Base-by-base conservation (phyloP, 2,329 filamentous ascomycete species). In the Lecanicillium sp. region DNA sequence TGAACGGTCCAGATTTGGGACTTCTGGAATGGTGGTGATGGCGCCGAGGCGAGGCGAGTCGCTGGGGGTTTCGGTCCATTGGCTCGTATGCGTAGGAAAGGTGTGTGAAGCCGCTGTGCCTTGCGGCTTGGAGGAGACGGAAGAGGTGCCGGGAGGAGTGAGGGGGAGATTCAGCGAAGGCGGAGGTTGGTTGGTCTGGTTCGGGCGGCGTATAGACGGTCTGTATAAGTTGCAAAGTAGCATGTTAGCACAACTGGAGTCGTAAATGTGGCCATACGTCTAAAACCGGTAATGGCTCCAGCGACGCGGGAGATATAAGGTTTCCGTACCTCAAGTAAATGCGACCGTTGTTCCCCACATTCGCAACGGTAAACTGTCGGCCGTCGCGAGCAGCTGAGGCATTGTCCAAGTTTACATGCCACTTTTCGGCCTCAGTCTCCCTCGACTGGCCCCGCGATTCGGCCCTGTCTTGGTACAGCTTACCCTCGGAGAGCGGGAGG, bases 331-430 rank as follows among this genome's bases (percentile, higher is more conserved):
- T 84, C 48, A 90, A 58, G 59, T 87, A 90, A 59, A 90, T 85
- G 55, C 80, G 79, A 29, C 85, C 85, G 60, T 88, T 87, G 55
- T 87, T 85, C 17, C 84, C 84, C 43, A 90, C 84, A 58, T 88
- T 89, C 36, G 81, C 78, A 39, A 90, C 85, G 3, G 83, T 80
- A 56, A 90, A 89, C 52, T 85, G 79, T 39, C 81, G 74, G 35
- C 78, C 80, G 55, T 80, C 77, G 43, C 80, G 71, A 25, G 75
- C 72, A 39, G 68, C 74, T 33, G 78, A 75, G 41, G 69, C 63
- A 42, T 73, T 73, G 51, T 85, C 81, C 9, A 73, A 68, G n/a
- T 68, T 62, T 41, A 78, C 64, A 38, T 78, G 73, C 50, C 64
- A 66, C 52, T 68, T 75, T 41, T 72, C 70, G 9, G 66, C 52